A percentile compares a stretch with the other conserved stretches of the same genome.
These are phyloP conservation scores for Corymbia calophylla DNA, from an alignment of 441 rosid species.

Conservation along the genomic window DNA sequence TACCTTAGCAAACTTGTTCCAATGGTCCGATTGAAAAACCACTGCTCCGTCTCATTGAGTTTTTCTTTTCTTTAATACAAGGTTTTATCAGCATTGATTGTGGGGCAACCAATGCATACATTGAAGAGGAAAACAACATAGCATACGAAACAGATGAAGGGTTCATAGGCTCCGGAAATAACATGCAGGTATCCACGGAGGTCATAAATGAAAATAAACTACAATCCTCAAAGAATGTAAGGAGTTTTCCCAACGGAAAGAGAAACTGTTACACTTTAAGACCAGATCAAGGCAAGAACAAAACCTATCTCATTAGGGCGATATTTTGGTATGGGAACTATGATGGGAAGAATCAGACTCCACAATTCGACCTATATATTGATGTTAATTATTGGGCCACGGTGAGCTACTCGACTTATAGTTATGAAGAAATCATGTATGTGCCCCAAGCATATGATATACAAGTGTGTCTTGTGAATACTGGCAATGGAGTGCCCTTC, in stretches of 20 bases:
- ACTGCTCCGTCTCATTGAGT: too few species aligned
- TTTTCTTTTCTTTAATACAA: too few species aligned
- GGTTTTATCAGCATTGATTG: neutral
- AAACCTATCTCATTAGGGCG: neutral
- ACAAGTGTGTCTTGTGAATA: neutral
- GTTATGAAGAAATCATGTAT: neutral
- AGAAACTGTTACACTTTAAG: neutral
- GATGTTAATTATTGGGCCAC: neutral
- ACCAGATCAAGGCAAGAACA: neutral
- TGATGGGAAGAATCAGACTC: neutral
- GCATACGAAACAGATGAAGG: neutral
- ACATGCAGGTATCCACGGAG: neutral
- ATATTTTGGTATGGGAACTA: neutral
- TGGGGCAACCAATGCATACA: neutral
- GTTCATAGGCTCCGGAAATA: neutral
- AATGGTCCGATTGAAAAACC: too few species aligned
- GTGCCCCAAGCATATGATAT: neutral
- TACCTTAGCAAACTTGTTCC: too few species aligned
- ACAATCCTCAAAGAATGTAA: neutral
- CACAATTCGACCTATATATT: neutral
- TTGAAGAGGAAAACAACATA: neutral
- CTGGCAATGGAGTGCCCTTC: neutral
- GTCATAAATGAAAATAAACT: fast-evolving
- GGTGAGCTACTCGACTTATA: fast-evolving
- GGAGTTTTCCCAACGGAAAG: neutral